Base-by-base conservation (phyloP, 371 early-diverging fungal genomes). In the Paraphysoderma sedebokerense region DNA sequence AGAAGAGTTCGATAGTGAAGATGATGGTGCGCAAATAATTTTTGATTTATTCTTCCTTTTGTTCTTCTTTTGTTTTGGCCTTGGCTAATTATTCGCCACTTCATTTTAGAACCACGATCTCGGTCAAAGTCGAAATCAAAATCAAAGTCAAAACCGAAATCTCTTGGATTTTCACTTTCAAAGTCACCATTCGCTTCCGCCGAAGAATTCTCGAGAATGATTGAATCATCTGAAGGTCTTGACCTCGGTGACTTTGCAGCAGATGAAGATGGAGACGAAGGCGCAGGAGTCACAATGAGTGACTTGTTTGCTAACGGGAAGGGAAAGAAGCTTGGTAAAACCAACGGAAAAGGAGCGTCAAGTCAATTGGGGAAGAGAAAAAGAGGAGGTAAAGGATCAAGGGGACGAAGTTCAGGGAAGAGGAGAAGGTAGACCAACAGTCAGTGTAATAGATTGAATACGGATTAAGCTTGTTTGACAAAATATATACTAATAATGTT, bases 11-110 rank as follows among this genome's bases (percentile, higher is more conserved):
- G 55, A 50, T 12, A 61, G 49, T 12, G 57, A 46, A 13, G 54
- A 49, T 8, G 54, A 46, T 15, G 59, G 49, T 22, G 55, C n/a
- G n/a, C n/a, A n/a, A n/a, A n/a, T n/a, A n/a, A n/a, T 54, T 33
- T 57, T 58, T 6, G 60, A 55, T 32, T n/a, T n/a, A n/a, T n/a
- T n/a, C n/a, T 22, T 32, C 33, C 12, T n/a, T 13, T 50, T 48
- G 20, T 47, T 50, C 9, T 51, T 30, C n/a, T 8, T 26, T 48
- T 12, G 45, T 8, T 52, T 32, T 36, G 26, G 45, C 47, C 32
- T 13, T n/a, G n/a, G 23, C 17, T 47, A 46, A n/a, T 15, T 9
- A 37, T 34, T 9, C 52, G 52, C 22, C 5, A 45, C 34, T 12
- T 12, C 34, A 34, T 34, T 38, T 38, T 4, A 22, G n/a, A n/a